Evolutionary conservation across 1,284 basidiomycete species (phyloP).

Genomic region (Rhodotorula glutinis): DNA sequence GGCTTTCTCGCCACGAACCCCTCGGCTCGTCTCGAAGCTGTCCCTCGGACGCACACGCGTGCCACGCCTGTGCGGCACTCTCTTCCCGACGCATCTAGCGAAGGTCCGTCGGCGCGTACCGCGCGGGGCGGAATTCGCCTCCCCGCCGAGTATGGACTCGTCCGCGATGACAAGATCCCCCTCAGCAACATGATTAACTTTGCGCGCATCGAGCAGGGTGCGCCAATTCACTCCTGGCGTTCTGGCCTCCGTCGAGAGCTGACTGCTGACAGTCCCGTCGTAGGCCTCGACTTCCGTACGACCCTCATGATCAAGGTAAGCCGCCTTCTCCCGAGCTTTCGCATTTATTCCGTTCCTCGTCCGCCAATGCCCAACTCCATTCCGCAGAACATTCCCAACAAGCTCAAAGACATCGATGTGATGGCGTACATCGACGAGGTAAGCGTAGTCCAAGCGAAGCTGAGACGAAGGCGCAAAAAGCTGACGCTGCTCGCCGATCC

Average conservation of each 20-base stretch:
- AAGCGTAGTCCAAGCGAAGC: conserved; percentile 38
- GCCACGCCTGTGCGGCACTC: too few relatives aligned
- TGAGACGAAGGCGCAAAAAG: too few relatives aligned
- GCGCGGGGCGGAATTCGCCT: not conserved
- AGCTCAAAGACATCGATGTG: conserved; percentile 73
- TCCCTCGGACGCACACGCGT: too few relatives aligned
- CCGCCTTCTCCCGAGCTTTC: not conserved
- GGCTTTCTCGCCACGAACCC: too few relatives aligned
- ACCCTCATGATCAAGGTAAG: conserved; percentile 54
- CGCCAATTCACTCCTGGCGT: too few relatives aligned
- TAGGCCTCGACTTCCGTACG: conserved; percentile 68
- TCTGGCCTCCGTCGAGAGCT: too few relatives aligned
- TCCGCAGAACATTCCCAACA: conserved; percentile 77
- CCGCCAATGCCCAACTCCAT: not conserved
- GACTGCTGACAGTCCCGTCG: too few relatives aligned
- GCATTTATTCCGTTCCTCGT: fast-evolving
- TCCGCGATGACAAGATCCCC: conserved; percentile 44
- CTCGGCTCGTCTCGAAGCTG: too few relatives aligned
- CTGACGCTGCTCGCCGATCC: not conserved
- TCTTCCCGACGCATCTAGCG: not conserved
- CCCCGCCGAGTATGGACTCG: conserved; percentile 24
- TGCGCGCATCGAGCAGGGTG: conserved; percentile 60
- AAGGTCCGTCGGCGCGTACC: not conserved
- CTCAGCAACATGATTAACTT: conserved; percentile 69
- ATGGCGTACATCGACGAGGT: conserved; percentile 65